phyloP scores from a whole-genome alignment of 2,329 filamentous ascomycete species.

The Claviceps spartinae region DNA sequence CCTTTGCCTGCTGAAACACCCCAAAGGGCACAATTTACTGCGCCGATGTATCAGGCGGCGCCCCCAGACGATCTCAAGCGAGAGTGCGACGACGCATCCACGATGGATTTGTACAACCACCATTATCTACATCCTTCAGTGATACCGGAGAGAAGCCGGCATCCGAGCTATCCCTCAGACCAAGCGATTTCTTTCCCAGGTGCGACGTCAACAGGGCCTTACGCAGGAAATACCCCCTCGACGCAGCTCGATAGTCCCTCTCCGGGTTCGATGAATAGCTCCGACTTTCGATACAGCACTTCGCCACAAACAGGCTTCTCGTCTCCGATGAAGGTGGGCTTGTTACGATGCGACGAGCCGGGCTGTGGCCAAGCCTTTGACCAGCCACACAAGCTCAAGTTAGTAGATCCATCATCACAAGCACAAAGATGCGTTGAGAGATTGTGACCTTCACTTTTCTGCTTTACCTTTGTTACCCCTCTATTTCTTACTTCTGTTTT shows the following conservation, averaged over 20 bases:
- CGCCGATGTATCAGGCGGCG: conserved; percentile 10
- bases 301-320: conserved; percentile 20
- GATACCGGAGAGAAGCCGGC: conserved; percentile 13
- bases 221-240: conserved; percentile 32
- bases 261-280: conserved; percentile 23
- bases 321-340: conserved; percentile 15
- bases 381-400: conserved; percentile 48
- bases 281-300: conserved; percentile 23
- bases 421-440: background rate
- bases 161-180: conserved; percentile 24
- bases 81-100: conserved; percentile 12
- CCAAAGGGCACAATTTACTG: conserved; percentile 16
- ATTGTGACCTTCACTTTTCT: no score
- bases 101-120: conserved; percentile 14
- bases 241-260: conserved; percentile 31
- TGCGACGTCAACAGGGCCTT: conserved; percentile 25
- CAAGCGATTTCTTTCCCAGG: conserved; percentile 28
- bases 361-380: conserved; percentile 34
- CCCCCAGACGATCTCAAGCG: conserved; percentile 4
- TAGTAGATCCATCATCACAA: conserved; percentile 10
- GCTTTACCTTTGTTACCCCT: no score
- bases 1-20: conserved; percentile 7
- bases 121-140: conserved; percentile 12
- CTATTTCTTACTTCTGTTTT: no score
- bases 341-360: conserved; percentile 22